A percentile compares a stretch with the other conserved stretches of the same genome.
Evolutionary conservation across 352 stramenopile genomes (phyloP).

Genomic region (Pythium dissimile): DNA sequence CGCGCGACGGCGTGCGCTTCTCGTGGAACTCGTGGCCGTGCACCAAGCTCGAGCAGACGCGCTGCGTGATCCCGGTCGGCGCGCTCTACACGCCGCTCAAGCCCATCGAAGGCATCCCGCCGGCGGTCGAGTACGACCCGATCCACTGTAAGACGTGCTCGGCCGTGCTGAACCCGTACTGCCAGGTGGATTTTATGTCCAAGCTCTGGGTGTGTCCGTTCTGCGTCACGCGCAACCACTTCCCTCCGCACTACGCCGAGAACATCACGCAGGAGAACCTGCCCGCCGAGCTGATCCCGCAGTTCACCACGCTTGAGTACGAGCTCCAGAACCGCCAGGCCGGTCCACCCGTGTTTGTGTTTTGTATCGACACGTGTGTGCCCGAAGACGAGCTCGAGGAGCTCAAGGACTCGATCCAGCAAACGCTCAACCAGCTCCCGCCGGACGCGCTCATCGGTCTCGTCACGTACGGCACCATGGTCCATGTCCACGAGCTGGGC

Average conservation of each 20-base stretch:
- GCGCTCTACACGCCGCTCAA: slow-evolving; percentile 97
- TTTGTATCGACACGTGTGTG: slow-evolving; percentile 97
- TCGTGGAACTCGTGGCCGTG: slow-evolving; percentile 99
- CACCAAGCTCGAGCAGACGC: slow-evolving; percentile 96
- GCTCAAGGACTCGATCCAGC: slow-evolving; percentile 98
- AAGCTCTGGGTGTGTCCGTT: slow-evolving; percentile 99
- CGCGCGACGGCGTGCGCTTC: slow-evolving; percentile 94
- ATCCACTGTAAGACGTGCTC: slow-evolving; percentile 97
- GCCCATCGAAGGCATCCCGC: slow-evolving; percentile 92
- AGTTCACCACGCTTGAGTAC: slow-evolving; percentile 99
- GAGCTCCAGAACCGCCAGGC: slow-evolving; percentile 92
- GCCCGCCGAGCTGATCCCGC: slow-evolving; percentile 97
- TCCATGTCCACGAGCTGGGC: slow-evolving; percentile 98
- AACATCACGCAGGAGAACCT: slow-evolving; percentile 99
- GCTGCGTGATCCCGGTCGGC: slow-evolving; percentile 95
- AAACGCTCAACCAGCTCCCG: slow-evolving; percentile 97
- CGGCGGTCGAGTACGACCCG: slow-evolving; percentile 96
- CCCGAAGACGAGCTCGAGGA: slow-evolving; percentile 96
- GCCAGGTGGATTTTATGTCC: slow-evolving; percentile 97
- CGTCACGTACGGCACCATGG: slow-evolving; percentile 99
- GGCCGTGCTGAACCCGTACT: slow-evolving; percentile 98
- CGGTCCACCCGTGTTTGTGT: slow-evolving; percentile 98
- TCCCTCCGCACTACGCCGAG: slow-evolving; percentile 92
- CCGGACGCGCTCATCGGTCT: slow-evolving; percentile 97
- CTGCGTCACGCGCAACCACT: slow-evolving; percentile 98